phyloP scores from a whole-genome alignment of 352 stramenopile genomes.

The Phytopythium boreale region DNA sequence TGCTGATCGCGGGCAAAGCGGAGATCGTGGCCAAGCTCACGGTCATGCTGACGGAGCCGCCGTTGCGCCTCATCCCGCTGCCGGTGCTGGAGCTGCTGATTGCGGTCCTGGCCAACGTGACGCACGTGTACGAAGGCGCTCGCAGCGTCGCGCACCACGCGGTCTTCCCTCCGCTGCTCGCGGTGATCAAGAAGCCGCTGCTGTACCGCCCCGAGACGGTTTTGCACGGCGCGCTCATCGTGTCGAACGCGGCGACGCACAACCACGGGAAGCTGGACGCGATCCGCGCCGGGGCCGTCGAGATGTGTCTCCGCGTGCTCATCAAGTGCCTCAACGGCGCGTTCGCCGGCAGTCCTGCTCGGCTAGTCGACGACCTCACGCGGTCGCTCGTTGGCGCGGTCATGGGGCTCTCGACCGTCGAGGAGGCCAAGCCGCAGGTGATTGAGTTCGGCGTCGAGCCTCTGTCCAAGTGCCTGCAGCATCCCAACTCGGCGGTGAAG shows the following conservation, averaged over 20 bases:
- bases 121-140: constrained; percentile 51
- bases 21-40: constrained; percentile 41
- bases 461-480: constrained; percentile 52
- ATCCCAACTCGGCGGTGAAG: constrained; percentile 30
- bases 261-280: constrained; percentile 51
- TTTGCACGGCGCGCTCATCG: constrained; percentile 33
- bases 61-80: constrained; percentile 37
- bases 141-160: constrained; percentile 35
- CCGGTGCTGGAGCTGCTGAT: constrained; percentile 33
- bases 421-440: constrained; percentile 64
- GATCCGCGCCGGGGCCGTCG: constrained; percentile 46
- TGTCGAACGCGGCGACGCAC: constrained; percentile 51
- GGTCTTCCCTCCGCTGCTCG: constrained; percentile 43
- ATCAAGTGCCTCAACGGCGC: constrained; percentile 45
- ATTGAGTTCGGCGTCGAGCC: constrained; percentile 72
- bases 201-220: constrained; percentile 44
- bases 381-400: constrained; percentile 49
- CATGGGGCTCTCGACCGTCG: constrained; percentile 65
- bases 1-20: constrained; percentile 34
- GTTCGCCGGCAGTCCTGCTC: constrained; percentile 25
- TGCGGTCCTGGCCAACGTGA: constrained; percentile 51
- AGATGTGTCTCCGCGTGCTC: constrained; percentile 49
- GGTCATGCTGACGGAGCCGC: constrained; percentile 38
- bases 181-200: constrained; percentile 50
- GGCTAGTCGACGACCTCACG: constrained; percentile 41